These are phyloP conservation scores for Wilhelminamyces savonicus DNA, from an alignment of 805 yeast species.

Conservation along the genomic window DNA sequence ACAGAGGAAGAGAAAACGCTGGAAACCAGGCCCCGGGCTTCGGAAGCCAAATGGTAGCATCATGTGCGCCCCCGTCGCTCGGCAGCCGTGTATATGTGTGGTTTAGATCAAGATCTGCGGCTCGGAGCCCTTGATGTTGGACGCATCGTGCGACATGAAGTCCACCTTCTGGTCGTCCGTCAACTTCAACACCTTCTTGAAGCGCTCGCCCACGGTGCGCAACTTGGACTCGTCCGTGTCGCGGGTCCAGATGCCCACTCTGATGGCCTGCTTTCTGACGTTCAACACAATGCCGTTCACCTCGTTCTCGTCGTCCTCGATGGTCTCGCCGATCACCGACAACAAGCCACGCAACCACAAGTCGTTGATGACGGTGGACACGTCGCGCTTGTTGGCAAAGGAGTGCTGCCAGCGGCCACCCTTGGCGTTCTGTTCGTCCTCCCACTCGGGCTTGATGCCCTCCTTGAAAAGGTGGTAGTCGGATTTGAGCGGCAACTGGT, in stretches of 20 bases:
- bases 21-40: no score
- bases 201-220: constrained; percentile 74
- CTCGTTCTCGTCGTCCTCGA: constrained; percentile 76
- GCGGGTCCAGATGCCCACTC: constrained; percentile 92
- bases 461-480: constrained; percentile 94
- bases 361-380: constrained; percentile 64
- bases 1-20: no score
- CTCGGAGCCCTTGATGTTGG: constrained; percentile 33
- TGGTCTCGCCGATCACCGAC: constrained; percentile 91
- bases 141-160: constrained; percentile 63
- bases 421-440: constrained; percentile 74
- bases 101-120: constrained; percentile 29
- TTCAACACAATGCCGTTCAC: constrained; percentile 93
- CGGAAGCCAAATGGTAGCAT: not conserved
- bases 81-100: no score
- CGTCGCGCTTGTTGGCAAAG: constrained; percentile 62
- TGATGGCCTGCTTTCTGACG: constrained; percentile 74
- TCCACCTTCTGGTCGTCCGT: constrained; percentile 72
- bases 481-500: constrained; percentile 83
- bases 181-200: constrained; percentile 79
- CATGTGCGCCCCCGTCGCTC: not conserved
- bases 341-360: constrained; percentile 87
- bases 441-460: constrained; percentile 98
- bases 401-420: constrained; percentile 90
- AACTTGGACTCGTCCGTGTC: constrained; percentile 60